Evolutionary conservation across 805 yeast genomes (phyloP), one percentile per base, ranked within the genome.

Genomic region (Pichia deserticola): DNA sequence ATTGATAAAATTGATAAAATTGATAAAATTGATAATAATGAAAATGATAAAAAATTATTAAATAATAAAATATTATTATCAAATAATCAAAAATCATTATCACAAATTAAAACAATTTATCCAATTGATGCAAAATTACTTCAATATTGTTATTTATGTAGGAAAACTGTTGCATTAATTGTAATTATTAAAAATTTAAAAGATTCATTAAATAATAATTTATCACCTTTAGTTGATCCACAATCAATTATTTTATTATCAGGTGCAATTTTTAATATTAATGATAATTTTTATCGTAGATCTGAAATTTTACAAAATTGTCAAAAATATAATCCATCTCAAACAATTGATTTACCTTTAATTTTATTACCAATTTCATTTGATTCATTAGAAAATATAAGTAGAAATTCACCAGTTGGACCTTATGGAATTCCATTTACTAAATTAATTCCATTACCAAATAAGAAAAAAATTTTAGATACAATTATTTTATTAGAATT

Each of bases 121-220:
- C 67, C 77, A 2, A 66, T 74, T 44, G 89, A 82, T 54, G 78
- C 81, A 12, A 75, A 75, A 52, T 69, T 80, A 27, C 62, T 83
- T 4, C 86, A 84, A 60, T 84, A 76, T 61, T 75, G 73, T 49
- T 78, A 78, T 56, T 77, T 81, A 9, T 66, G 75, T 3, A 60
- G 65, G 49, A 81, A 81, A 58, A 57, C 81, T 29, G 67, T 67
- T 36, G 63, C 64, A 35, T 60, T 76, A 42, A 39, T 47, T 7
- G 30, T 28, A 5, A 6, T 25, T 11, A 37, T 50, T n/a, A 62
- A 55, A 28, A 45, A 59, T 1, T 52, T 74, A 51, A 64, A 51
- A 53, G 58, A 15, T 44, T 54, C 41, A 51, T 54, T 45, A 47
- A 51, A 42, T 50, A 55, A 30, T 49, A 63, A 52, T 12, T 52